Evolutionary conservation across 192 early-diverging fungal species (phyloP).

Genomic region (Dimargaris xerosporica): DNA sequence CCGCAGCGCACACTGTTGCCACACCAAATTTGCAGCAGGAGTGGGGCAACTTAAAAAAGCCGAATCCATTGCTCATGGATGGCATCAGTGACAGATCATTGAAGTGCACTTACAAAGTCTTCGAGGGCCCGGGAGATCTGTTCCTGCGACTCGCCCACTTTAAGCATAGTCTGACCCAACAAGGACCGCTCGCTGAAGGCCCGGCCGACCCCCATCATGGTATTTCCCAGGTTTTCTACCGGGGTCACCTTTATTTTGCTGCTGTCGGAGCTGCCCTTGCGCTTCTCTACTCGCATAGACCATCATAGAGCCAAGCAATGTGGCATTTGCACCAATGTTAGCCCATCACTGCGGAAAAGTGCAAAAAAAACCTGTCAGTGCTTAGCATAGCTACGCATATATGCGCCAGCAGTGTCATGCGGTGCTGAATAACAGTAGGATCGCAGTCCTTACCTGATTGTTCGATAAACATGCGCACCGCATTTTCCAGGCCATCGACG

Average conservation of each 20-base stretch:
- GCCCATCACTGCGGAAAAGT: no score
- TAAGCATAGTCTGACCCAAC: conserved; percentile 21
- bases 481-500: conserved; percentile 43
- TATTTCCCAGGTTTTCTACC: conserved; percentile 43
- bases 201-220: conserved; percentile 45
- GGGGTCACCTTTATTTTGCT: conserved; percentile 41
- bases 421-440: no score
- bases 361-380: no score
- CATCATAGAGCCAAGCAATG: no score
- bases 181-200: conserved; percentile 22
- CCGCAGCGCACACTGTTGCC: no score
- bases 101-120: conserved; percentile 32
- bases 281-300: conserved; percentile 43
- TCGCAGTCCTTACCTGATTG: conserved; percentile 25
- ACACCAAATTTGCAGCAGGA: no score
- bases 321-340: no score
- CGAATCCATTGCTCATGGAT: no score
- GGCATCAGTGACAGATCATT: no score
- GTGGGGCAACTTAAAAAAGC: no score
- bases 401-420: no score
- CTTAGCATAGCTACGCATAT: no score
- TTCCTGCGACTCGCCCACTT: conserved; percentile 15
- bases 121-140: conserved; percentile 27
- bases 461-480: conserved; percentile 32
- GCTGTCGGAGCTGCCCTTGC: conserved; percentile 45